Evolutionary conservation across 2,329 filamentous ascomycete genomes (phyloP).

Genomic region (Penicillium sp.): DNA sequence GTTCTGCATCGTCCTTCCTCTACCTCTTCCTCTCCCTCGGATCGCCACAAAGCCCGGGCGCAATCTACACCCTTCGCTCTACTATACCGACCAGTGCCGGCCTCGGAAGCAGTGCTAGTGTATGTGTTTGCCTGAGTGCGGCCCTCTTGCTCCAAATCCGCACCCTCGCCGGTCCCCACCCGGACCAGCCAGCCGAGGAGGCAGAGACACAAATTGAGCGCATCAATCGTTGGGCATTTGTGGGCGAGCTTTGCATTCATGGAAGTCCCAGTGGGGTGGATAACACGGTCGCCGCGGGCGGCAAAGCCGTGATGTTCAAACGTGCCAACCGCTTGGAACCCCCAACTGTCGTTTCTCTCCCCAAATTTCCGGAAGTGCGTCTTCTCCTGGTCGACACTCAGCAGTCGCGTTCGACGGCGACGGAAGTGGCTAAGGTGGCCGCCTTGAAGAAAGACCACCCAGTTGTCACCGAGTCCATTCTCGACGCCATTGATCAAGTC

Average conservation of each 20-base stretch:
- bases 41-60: constrained; percentile 69
- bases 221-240: constrained; percentile 97
- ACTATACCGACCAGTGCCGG: constrained; percentile 91
- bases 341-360: constrained; percentile 68
- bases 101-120: constrained; percentile 87
- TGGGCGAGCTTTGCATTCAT: constrained; percentile 94
- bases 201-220: constrained; percentile 85
- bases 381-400: constrained; percentile 84
- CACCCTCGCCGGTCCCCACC: constrained; percentile 81
- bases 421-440: constrained; percentile 81
- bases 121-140: constrained; percentile 79
- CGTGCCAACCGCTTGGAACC: constrained; percentile 70
- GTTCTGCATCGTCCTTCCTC: constrained; percentile 77
- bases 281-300: constrained; percentile 90
- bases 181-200: constrained; percentile 81
- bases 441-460: constrained; percentile 66
- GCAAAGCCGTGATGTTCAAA: constrained; percentile 89
- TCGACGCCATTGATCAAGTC: constrained; percentile 71
- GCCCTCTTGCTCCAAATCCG: constrained; percentile 83
- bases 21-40: constrained; percentile 89
- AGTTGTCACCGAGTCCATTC: constrained; percentile 68
- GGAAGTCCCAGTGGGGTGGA: constrained; percentile 95
- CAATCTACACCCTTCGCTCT: constrained; percentile 83
- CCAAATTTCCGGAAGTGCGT: constrained; percentile 86
- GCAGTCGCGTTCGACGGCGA: constrained; percentile 76